Percentiles rank a stretch among this genome's conserved stretches.
phyloP scores from a whole-genome alignment of 805 yeast genomes.

The Lipomyces starkeyi region DNA sequence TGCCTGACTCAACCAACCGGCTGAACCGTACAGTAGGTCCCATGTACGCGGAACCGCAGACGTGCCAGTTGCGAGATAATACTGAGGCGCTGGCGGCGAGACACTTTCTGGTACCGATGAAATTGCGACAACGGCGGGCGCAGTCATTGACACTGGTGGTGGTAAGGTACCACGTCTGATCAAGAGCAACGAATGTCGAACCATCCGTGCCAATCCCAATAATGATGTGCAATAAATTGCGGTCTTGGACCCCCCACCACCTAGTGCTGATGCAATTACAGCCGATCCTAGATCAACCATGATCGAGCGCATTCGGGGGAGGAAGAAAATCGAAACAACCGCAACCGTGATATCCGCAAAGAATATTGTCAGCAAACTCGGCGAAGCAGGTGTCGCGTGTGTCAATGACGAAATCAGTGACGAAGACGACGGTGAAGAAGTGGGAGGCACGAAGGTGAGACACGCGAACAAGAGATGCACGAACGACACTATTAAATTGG shows the following conservation, averaged over 20 bases:
- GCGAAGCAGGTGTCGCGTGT: slow-evolving; percentile 35
- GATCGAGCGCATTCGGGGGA: slow-evolving; percentile 36
- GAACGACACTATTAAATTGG: slow-evolving; percentile 41
- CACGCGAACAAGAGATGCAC: slow-evolving; percentile 41
- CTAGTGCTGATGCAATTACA: slow-evolving; percentile 42
- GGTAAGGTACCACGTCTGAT: slow-evolving; percentile 36
- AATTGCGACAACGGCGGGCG: slow-evolving; percentile 8
- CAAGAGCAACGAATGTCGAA: slow-evolving; percentile 35
- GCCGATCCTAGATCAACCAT: slow-evolving; percentile 40
- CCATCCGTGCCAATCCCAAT: slow-evolving; percentile 39
- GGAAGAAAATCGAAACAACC: slow-evolving; percentile 30
- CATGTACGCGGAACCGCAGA: slow-evolving; percentile 38
- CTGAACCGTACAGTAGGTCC: slow-evolving; percentile 41
- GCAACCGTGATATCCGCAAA: slow-evolving; percentile 46
- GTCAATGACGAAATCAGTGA: slow-evolving; percentile 34
- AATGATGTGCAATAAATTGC: slow-evolving; percentile 44
- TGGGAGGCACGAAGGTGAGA: slow-evolving; percentile 39
- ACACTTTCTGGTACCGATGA: slow-evolving; percentile 13
- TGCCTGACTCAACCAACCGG: slow-evolving; percentile 44
- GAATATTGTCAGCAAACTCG: slow-evolving; percentile 39
- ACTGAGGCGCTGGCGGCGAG: slow-evolving; percentile 18
- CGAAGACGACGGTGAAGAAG: slow-evolving; percentile 16
- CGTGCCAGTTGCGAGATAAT: slow-evolving; percentile 21
- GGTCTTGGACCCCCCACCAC: slow-evolving; percentile 45
- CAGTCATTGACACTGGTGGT: slow-evolving; percentile 1